Percentiles rank a stretch among this genome's conserved stretches.
phyloP scores from a whole-genome alignment of 768 basidiomycete species.

The Lentinula guzmanii region DNA sequence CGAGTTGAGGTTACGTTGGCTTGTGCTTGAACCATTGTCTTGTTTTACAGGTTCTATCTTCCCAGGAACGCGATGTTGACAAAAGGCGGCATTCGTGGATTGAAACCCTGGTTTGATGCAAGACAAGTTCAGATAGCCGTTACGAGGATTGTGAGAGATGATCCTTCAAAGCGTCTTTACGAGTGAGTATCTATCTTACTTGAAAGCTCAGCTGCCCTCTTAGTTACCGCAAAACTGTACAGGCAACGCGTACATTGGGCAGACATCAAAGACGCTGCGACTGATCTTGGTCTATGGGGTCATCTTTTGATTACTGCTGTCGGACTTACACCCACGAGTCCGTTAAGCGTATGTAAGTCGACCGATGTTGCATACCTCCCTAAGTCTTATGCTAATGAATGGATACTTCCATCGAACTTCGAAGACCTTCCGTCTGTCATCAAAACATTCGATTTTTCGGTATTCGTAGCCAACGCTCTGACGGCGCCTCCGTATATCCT shows the following conservation, averaged over 20 bases:
- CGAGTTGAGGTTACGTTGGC: too few relatives aligned
- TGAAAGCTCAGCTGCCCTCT: background rate
- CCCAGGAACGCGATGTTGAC: conserved; percentile 23
- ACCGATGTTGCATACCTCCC: background rate
- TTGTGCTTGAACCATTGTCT: background rate
- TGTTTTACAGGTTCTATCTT: conserved; percentile 26
- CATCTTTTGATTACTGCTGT: conserved; percentile 30
- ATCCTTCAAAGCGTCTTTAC: conserved; percentile 30
- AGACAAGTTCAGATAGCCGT: conserved; percentile 29
- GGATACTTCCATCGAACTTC: background rate
- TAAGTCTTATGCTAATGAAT: background rate
- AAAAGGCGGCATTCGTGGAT: conserved; percentile 25
- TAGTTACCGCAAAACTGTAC: background rate
- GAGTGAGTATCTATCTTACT: conserved; percentile 19
- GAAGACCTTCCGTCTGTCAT: conserved; percentile 33
- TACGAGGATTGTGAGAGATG: conserved; percentile 30
- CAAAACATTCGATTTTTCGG: conserved; percentile 31
- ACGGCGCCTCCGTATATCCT: conserved; percentile 11
- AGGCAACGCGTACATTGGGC: conserved; percentile 27
- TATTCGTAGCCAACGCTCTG: conserved; percentile 30
- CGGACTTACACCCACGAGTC: conserved; percentile 29
- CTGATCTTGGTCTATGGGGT: conserved; percentile 29
- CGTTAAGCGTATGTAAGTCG: conserved; percentile 27
- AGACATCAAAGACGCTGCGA: conserved; percentile 29
- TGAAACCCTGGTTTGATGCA: conserved; percentile 28